Percentiles rank a stretch among this genome's conserved stretches.
Evolutionary conservation across 2,329 filamentous ascomycete species (phyloP).

Genomic region (Chaetomium olivaceum): DNA sequence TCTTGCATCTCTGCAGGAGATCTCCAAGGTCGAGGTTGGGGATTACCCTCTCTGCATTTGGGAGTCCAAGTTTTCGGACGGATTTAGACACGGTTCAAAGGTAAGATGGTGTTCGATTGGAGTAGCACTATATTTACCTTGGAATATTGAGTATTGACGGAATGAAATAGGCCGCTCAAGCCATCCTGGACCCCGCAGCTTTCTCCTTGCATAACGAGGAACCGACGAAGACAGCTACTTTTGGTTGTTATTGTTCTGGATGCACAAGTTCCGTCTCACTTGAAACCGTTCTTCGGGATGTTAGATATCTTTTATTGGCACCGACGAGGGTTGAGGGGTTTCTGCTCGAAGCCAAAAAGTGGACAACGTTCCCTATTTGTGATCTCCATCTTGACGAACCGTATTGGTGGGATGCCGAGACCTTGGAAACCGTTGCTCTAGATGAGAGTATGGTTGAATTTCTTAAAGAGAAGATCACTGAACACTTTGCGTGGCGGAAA

Average conservation of each 20-base stretch:
- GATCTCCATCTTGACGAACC: neutral
- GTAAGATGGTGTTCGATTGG: neutral
- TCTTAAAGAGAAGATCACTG: neutral
- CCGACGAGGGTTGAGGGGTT: constrained; percentile 2
- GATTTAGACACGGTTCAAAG: too few relatives aligned
- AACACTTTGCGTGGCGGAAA: neutral
- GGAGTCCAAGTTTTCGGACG: neutral
- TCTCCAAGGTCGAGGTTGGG: neutral
- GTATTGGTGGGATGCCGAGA: too few relatives aligned
- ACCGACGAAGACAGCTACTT: neutral
- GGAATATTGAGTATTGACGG: neutral
- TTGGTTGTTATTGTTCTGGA: neutral
- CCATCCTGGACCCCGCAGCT: constrained; percentile 4
- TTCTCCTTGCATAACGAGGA: neutral
- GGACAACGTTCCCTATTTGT: neutral
- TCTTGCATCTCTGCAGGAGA: neutral
- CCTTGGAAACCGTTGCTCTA: too few relatives aligned
- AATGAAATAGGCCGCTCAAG: neutral
- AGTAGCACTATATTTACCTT: neutral
- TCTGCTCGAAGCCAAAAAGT: neutral
- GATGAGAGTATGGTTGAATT: neutral
- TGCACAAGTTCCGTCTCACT: neutral
- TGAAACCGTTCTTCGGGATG: neutral
- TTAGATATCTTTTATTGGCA: neutral
- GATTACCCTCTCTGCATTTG: neutral